Conservation (phyloP, 129 eudicot genomes). For the Gnaphalium uliginosum region DNA sequence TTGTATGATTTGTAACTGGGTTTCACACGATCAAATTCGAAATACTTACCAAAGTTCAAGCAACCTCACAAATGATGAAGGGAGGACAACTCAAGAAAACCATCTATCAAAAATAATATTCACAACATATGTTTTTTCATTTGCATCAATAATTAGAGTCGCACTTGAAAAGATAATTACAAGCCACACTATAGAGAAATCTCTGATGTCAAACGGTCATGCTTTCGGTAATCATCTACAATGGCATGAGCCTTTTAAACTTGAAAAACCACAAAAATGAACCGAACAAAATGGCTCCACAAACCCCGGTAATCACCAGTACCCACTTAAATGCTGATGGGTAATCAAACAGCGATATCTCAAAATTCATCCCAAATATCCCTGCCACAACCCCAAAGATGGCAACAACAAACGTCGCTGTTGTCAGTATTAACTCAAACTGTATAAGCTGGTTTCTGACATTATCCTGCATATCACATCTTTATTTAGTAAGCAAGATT, state of each 20-base stretch:
- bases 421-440: slow-evolving; percentile 80
- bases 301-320: slow-evolving; percentile 53
- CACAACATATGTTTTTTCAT: neutral
- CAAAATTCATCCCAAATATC: slow-evolving; percentile 92
- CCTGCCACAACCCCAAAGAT: slow-evolving; percentile 94
- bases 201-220: neutral
- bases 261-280: slow-evolving; percentile 75
- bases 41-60: neutral
- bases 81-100: neutral
- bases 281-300: slow-evolving; percentile 57
- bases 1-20: neutral
- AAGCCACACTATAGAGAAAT: neutral
- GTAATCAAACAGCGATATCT: slow-evolving; percentile 44
- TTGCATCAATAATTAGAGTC: slow-evolving; percentile 12
- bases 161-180: slow-evolving; percentile 7
- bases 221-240: slow-evolving; percentile 43
- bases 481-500: neutral
- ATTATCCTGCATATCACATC: slow-evolving; percentile 58
- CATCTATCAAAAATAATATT: neutral
- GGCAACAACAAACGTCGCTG: slow-evolving; percentile 89
- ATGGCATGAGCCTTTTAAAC: slow-evolving; percentile 77
- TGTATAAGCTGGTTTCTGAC: slow-evolving; percentile 94
- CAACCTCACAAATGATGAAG: neutral
- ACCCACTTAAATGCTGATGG: slow-evolving; percentile 86
- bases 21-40: neutral